Evolutionary conservation across 148 eudicot species (phyloP).

Genomic region (Rhododendron kiyosumense): DNA sequence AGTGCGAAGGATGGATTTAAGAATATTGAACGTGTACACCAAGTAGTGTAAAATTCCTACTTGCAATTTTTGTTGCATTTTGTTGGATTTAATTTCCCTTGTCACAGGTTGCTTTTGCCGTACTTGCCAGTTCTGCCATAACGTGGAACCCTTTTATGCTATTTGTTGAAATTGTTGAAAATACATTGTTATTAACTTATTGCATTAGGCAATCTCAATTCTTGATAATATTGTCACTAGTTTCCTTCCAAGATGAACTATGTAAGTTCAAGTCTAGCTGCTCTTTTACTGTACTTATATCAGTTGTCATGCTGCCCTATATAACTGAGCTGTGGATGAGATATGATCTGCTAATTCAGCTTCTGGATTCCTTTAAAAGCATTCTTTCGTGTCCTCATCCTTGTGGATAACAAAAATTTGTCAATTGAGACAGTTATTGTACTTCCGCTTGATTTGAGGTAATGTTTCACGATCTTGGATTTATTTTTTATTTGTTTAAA

Average conservation of each 20-base stretch:
- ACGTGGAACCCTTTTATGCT: not conserved
- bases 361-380: not conserved
- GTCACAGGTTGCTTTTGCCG: not conserved
- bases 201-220: not conserved
- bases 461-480: not conserved
- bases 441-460: not conserved
- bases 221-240: not conserved
- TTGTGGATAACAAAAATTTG: not conserved
- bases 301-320: not conserved
- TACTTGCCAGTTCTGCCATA: not conserved
- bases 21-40: not conserved
- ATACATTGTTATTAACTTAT: not conserved
- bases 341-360: not conserved
- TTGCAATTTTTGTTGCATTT: not conserved
- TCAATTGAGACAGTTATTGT: not conserved
- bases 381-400: not conserved
- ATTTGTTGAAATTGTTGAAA: not conserved
- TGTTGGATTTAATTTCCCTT: not conserved
- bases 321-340: not conserved
- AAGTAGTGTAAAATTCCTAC: not conserved
- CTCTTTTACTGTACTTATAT: not conserved
- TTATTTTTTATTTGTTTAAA: not conserved
- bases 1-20: not conserved
- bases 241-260: not conserved
- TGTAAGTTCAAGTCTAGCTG: not conserved